A percentile compares a stretch with the other conserved stretches of the same genome.
phyloP scores from a whole-genome alignment of 768 basidiomycete species.

The Calocera cornea region DNA sequence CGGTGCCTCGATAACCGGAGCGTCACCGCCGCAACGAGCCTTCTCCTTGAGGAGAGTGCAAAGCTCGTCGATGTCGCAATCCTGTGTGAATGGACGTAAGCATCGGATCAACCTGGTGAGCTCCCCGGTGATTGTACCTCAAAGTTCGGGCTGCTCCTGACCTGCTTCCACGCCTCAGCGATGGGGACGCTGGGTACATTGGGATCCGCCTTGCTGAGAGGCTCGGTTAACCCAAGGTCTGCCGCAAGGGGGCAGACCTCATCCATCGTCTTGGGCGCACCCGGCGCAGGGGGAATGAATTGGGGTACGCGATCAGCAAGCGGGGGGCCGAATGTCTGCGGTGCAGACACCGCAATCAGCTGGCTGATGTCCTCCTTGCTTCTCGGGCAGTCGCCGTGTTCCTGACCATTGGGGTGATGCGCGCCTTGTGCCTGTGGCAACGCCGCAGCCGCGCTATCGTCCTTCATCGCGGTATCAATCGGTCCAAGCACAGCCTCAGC shows the following conservation, averaged over 20 bases:
- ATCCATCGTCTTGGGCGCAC: constrained; percentile 6
- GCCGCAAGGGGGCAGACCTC: constrained; percentile 26
- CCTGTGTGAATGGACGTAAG: constrained; percentile 30
- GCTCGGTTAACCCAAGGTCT: constrained; percentile 49
- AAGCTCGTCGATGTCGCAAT: constrained; percentile 63
- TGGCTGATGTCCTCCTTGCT: constrained; percentile 41
- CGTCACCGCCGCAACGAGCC: constrained; percentile 71
- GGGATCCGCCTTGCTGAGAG: constrained; percentile 37
- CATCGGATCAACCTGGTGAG: background rate
- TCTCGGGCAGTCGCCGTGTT: constrained; percentile 34
- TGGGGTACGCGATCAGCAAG: constrained; percentile 20
- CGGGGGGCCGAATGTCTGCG: constrained; percentile 38
- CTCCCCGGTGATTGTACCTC: constrained; percentile 39
- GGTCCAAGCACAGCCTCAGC: constrained; percentile 4
- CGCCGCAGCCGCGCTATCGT: constrained; percentile 21
- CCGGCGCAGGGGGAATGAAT: constrained; percentile 20
- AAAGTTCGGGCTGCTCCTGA: constrained; percentile 60
- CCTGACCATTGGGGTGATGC: constrained; percentile 18
- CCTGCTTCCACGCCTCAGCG: constrained; percentile 62
- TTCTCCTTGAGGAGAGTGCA: constrained; percentile 70
- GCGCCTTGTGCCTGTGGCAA: constrained; percentile 24
- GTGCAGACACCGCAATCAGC: constrained; percentile 28
- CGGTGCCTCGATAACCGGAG: constrained; percentile 55
- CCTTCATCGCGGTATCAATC: constrained; percentile 9
- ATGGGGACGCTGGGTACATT: constrained; percentile 47